Percentiles rank a stretch among this genome's conserved stretches.
These are phyloP conservation scores for Lachnellula subtilissima DNA, from an alignment of 2,329 filamentous ascomycete species.

Conservation along the genomic window DNA sequence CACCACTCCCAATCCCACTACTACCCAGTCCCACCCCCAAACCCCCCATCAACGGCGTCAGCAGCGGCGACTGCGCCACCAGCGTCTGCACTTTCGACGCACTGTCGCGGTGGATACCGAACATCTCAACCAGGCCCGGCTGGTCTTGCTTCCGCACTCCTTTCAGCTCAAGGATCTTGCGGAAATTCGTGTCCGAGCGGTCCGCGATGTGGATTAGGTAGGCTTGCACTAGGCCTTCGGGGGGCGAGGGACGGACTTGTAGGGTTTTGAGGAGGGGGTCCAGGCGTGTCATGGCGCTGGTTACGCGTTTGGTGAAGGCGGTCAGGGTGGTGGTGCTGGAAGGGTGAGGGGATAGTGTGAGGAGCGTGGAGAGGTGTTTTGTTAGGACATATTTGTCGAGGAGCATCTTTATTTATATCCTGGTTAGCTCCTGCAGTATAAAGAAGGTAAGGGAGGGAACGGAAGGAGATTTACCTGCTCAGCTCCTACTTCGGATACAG, in stretches of 20 bases:
- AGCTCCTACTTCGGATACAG: constrained; percentile 88
- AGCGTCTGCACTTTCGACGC: constrained; percentile 60
- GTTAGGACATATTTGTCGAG: constrained; percentile 90
- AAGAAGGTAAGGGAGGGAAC: background rate
- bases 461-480: constrained; percentile 61
- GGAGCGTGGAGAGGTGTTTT: constrained; percentile 68
- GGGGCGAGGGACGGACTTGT: constrained; percentile 85
- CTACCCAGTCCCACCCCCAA: constrained; percentile 31
- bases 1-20: constrained; percentile 4
- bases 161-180: constrained; percentile 92
- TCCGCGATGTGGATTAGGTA: constrained; percentile 97
- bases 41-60: constrained; percentile 59
- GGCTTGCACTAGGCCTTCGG: constrained; percentile 91
- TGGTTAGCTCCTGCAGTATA: background rate
- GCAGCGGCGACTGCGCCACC: constrained; percentile 62
- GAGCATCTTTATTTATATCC: constrained; percentile 62
- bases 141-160: constrained; percentile 85
- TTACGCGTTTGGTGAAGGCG: constrained; percentile 81
- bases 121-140: constrained; percentile 77
- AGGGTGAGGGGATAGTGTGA: constrained; percentile 47
- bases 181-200: constrained; percentile 89
- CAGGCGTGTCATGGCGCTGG: constrained; percentile 76
- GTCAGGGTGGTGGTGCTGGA: constrained; percentile 33
- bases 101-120: constrained; percentile 73
- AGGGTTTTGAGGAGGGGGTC: constrained; percentile 94